Conservation (phyloP, 345 rosid genomes). For the Aethionema arabicum region DNA sequence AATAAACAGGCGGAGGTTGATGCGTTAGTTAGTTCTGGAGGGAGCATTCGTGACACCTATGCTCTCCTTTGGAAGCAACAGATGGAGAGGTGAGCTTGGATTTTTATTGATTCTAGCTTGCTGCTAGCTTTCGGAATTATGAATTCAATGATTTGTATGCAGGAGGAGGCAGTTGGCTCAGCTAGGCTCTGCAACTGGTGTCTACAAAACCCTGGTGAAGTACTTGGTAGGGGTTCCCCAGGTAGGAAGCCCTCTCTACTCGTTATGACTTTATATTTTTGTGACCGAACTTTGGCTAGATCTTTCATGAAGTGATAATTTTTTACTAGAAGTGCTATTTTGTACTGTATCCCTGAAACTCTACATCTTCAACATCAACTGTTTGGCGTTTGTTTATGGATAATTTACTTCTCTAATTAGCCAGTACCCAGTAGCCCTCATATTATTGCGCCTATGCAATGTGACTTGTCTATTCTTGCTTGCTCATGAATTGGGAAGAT, state of each 20-base stretch:
- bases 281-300: too few species aligned
- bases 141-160: slow-evolving; percentile 26
- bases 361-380: background rate
- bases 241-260: slow-evolving; percentile 46
- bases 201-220: slow-evolving; percentile 94
- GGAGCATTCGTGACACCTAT: slow-evolving; percentile 72
- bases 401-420: background rate
- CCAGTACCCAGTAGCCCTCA: background rate
- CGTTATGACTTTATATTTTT: background rate
- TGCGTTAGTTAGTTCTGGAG: slow-evolving; percentile 74
- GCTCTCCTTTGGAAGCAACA: slow-evolving; percentile 94
- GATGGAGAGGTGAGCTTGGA: slow-evolving; percentile 74
- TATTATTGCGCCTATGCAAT: background rate
- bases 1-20: slow-evolving; percentile 96
- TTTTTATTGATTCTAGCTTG: background rate
- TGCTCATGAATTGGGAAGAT: slow-evolving; percentile 16
- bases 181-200: slow-evolving; percentile 98
- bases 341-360: background rate
- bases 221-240: slow-evolving; percentile 99
- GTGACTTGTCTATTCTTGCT: slow-evolving; percentile 11
- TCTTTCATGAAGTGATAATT: too few species aligned
- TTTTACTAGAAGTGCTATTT: too few species aligned
- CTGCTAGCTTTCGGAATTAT: slow-evolving; percentile 11
- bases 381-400: background rate
- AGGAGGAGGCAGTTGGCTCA: slow-evolving; percentile 96